phyloP scores from a whole-genome alignment of 73 alveolate genomes.

The Symbiodinium natans region DNA sequence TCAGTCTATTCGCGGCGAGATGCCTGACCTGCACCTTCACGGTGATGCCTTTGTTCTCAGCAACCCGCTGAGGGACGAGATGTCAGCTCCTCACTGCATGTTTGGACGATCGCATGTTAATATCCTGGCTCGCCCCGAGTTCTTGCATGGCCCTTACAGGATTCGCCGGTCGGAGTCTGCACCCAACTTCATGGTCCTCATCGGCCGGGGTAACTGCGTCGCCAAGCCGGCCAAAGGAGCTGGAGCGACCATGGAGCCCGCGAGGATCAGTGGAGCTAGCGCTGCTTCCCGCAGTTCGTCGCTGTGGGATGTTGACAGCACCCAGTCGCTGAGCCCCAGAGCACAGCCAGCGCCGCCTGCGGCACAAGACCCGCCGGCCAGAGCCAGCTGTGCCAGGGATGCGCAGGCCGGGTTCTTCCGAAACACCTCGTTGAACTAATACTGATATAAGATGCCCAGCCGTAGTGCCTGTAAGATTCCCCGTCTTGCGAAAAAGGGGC shows the following conservation, averaged over 20 bases:
- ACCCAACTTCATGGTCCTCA: conserved; percentile 68
- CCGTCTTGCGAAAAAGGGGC: too few species aligned
- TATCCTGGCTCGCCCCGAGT: conserved; percentile 47
- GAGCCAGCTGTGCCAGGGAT: too few species aligned
- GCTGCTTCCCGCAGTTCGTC: background rate
- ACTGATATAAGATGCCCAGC: too few species aligned
- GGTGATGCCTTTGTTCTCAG: conserved; percentile 23
- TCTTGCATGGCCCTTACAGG: background rate
- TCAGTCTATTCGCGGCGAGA: too few species aligned
- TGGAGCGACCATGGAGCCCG: background rate
- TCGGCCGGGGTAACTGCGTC: conserved; percentile 33
- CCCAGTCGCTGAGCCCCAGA: background rate
- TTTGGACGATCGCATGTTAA: conserved; percentile 76
- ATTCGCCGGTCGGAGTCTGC: background rate
- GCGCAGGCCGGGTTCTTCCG: background rate
- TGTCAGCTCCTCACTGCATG: conserved; percentile 61
- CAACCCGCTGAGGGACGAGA: conserved; percentile 6
- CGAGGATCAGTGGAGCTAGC: background rate
- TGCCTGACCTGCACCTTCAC: too few species aligned
- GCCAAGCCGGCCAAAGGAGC: background rate
- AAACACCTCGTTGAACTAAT: too few species aligned
- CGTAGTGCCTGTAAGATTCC: too few species aligned
- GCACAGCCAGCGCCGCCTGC: background rate
- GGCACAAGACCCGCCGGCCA: background rate
- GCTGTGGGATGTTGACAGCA: background rate